Percentiles rank a stretch among this genome's conserved stretches.
These are phyloP conservation scores for Glonium stellatum DNA, from an alignment of 495 filamentous ascomycete genomes.

Conservation along the genomic window DNA sequence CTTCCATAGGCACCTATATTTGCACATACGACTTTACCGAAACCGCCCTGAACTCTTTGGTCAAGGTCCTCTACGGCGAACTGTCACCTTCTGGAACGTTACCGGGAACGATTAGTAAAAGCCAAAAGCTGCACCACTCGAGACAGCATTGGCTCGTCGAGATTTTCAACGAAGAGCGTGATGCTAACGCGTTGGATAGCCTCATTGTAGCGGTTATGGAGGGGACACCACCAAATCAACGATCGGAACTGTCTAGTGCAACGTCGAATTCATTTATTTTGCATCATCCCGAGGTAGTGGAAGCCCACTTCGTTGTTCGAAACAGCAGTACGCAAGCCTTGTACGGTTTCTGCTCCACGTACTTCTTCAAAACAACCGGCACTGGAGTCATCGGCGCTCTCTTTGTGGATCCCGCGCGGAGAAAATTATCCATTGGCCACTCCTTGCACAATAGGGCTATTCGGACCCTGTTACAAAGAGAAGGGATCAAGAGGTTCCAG, in stretches of 20 bases:
- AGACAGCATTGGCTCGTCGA: slow-evolving; percentile 88
- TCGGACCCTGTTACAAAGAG: slow-evolving; percentile 58
- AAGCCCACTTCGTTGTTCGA: slow-evolving; percentile 81
- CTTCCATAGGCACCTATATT: slow-evolving; percentile 75
- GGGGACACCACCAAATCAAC: slow-evolving; percentile 49
- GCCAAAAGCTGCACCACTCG: slow-evolving; percentile 71
- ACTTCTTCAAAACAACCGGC: slow-evolving; percentile 60
- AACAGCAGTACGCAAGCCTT: slow-evolving; percentile 82
- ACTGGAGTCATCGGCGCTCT: slow-evolving; percentile 75
- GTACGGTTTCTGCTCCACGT: slow-evolving; percentile 85
- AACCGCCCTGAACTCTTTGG: slow-evolving; percentile 73
- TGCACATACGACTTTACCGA: slow-evolving; percentile 95
- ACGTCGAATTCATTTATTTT: slow-evolving; percentile 70
- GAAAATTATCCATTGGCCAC: slow-evolving; percentile 79
- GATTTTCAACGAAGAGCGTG: slow-evolving; percentile 68
- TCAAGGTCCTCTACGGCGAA: slow-evolving; percentile 74
- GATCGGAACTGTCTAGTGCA: slow-evolving; percentile 56
- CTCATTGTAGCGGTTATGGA: slow-evolving; percentile 58
- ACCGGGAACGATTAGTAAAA: slow-evolving; percentile 75
- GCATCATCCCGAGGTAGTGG: slow-evolving; percentile 57
- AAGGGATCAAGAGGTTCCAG: slow-evolving; percentile 66
- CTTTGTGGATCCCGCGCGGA: slow-evolving; percentile 73
- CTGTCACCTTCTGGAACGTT: slow-evolving; percentile 62
- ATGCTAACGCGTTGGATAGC: slow-evolving; percentile 59
- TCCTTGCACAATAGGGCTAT: slow-evolving; percentile 79